phyloP scores from a whole-genome alignment of 2,329 filamentous ascomycete species.

The Ophiostoma himal-ulmi region DNA sequence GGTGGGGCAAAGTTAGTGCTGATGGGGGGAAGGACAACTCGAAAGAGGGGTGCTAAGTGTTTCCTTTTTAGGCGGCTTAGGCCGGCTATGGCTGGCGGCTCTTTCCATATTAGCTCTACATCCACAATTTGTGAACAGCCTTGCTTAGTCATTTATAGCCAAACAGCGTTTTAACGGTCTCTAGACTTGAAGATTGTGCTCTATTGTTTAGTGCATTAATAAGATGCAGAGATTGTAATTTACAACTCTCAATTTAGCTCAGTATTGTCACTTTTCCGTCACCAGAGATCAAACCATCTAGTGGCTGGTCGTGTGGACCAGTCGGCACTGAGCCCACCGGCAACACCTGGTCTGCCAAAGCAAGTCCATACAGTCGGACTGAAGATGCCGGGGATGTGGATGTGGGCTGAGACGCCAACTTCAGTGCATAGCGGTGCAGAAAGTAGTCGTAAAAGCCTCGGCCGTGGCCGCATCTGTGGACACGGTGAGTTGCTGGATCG shows the following conservation, averaged over 20 bases:
- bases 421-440: slow-evolving; percentile 63
- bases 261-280: slow-evolving; percentile 43
- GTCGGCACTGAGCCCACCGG: slow-evolving; percentile 60
- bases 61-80: slow-evolving; percentile 39
- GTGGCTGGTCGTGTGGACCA: slow-evolving; percentile 67
- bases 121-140: neutral
- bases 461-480: slow-evolving; percentile 82
- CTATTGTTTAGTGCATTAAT: neutral
- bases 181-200: neutral
- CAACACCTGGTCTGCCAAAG: slow-evolving; percentile 80
- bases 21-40: neutral
- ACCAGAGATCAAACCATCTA: slow-evolving; percentile 72
- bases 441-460: slow-evolving; percentile 98
- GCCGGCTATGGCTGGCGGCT: neutral
- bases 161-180: neutral
- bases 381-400: slow-evolving; percentile 35
- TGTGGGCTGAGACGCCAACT: slow-evolving; percentile 18
- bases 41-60: slow-evolving; percentile 21
- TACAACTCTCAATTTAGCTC: neutral
- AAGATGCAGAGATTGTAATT: neutral
- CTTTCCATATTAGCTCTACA: neutral
- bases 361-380: slow-evolving; percentile 64
- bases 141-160: neutral
- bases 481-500: slow-evolving; percentile 44
- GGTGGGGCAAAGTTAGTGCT: slow-evolving; percentile 23